Base-by-base conservation (phyloP, 169 alveolate species). In the Plasmodium vinckei region DNA sequence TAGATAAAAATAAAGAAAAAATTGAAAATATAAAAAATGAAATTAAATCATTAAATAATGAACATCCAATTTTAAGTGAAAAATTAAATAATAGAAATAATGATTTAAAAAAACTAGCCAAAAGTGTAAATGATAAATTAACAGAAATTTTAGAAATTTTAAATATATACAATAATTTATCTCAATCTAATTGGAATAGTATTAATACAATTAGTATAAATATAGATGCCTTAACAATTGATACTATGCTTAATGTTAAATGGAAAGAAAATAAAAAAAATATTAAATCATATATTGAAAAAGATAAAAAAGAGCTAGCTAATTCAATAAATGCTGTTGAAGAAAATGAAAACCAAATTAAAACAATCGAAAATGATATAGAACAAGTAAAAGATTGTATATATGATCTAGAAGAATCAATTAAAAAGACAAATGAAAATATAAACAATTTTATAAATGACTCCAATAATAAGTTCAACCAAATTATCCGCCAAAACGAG, bases 71-170 rank as follows among this genome's bases (percentile, higher is more conserved):
- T 15, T 47, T 82, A 60, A 82, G 90, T 46, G 90, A 82, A 19
- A 82, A 82, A 44, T 67, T 82, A 61, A 67, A 82, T 82, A 68
- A 54, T 25, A 27, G 72, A 42, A 39, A 61, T 59, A 57, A 57
- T 67, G 90, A 82, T 47, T 82, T 82, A 67, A 82, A 82, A 42
- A 82, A 82, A 59, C 15, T 82, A 68, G 90, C 90, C 44, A 82
- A 67, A 82, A 82, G 72, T 82, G 67, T 82, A 15, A 82, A 82
- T 39, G 90, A 82, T 3, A 65, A 67, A 67, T 59, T 82, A 23
- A 54, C 51, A 0, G 90, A 82, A 51, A 82, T 82, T 53, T 9
- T 42, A 23, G 56, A 82, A 25, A 65, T 42, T n/a, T 17, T 82
- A 23, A 82, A 82, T 67, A 19, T 82, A 49, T 67, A 82, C 56